Conservation (phyloP, 495 filamentous ascomycete species). For the Aspergillus avenaceus region DNA sequence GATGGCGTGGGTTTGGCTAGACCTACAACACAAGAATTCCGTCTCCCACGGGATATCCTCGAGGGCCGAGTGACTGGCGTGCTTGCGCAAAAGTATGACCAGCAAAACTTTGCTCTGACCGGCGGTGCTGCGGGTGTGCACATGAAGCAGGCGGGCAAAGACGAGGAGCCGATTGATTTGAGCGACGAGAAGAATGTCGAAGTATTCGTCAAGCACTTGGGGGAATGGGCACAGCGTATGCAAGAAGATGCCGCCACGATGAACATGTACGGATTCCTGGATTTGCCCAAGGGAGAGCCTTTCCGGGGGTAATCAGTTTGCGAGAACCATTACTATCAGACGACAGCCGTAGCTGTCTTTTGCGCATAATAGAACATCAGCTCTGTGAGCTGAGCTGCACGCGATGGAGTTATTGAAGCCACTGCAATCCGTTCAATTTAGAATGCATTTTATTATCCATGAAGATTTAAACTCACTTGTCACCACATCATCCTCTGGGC, state of each 20-base stretch:
- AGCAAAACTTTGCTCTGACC: conserved; percentile 42
- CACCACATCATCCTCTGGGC: not conserved
- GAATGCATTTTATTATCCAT: not conserved
- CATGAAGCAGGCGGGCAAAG: conserved; percentile 49
- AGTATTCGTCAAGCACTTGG: conserved; percentile 25
- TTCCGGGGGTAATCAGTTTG: not conserved
- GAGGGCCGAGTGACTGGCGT: conserved; percentile 37
- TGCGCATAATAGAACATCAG: not conserved
- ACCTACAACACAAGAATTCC: conserved; percentile 45
- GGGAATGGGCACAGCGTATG: conserved; percentile 36
- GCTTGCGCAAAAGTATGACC: conserved; percentile 38
- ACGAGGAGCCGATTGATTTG: conserved; percentile 49
- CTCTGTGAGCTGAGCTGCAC: not conserved
- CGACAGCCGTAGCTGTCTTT: not conserved
- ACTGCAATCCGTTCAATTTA: not conserved
- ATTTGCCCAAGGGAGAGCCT: not conserved
- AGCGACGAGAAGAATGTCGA: conserved; percentile 39
- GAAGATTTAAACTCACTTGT: not conserved
- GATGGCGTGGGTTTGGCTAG: conserved; percentile 54
- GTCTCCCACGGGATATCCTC: conserved; percentile 43
- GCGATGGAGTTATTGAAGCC: not conserved
- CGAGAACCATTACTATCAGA: too few species aligned
- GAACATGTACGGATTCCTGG: conserved; percentile 27
- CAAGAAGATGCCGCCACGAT: conserved; percentile 23
- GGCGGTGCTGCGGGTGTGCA: conserved; percentile 44